A percentile compares a stretch with the other conserved stretches of the same genome.
Evolutionary conservation across 148 eudicot species (phyloP).

Genomic region (Nepenthes gracilis): DNA sequence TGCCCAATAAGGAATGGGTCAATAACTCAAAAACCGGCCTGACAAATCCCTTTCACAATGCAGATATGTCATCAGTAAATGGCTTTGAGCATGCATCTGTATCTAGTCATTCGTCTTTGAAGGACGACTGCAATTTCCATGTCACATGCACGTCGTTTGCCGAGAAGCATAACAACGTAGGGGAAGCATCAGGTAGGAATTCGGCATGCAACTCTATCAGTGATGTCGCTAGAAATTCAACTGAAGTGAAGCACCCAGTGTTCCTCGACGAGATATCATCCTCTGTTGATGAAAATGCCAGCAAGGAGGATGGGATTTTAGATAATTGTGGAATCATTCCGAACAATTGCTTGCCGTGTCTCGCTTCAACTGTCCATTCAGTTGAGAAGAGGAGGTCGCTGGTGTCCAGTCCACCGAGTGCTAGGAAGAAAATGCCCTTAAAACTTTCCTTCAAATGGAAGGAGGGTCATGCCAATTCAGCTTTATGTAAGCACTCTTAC

Average conservation of each 20-base stretch:
- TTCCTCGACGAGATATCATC: conserved; percentile 50
- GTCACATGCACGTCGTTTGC: neutral
- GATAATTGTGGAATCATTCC: conserved; percentile 70
- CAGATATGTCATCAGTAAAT: conserved; percentile 49
- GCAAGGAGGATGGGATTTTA: conserved; percentile 39
- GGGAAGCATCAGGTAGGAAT: conserved; percentile 8
- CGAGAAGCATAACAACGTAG: neutral
- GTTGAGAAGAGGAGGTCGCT: conserved; percentile 69
- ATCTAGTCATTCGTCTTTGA: conserved; percentile 19
- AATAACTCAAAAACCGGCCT: no score
- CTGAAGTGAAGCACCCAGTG: conserved; percentile 40
- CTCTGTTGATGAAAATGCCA: conserved; percentile 40
- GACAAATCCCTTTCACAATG: conserved; percentile 4
- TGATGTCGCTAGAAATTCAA: conserved; percentile 35
- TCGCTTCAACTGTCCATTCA: conserved; percentile 49
- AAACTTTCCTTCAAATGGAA: conserved; percentile 81
- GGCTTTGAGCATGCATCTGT: conserved; percentile 36
- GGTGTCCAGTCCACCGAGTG: conserved; percentile 53
- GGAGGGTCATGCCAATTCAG: conserved; percentile 54
- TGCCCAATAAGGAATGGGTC: no score
- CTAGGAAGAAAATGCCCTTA: conserved; percentile 51
- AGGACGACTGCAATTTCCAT: conserved; percentile 14
- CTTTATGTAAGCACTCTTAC: conserved; percentile 31
- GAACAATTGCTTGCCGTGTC: conserved; percentile 74
- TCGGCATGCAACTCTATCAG: conserved; percentile 44